Conservation (phyloP, 805 yeast genomes). For the Saturnispora mendoncae region DNA sequence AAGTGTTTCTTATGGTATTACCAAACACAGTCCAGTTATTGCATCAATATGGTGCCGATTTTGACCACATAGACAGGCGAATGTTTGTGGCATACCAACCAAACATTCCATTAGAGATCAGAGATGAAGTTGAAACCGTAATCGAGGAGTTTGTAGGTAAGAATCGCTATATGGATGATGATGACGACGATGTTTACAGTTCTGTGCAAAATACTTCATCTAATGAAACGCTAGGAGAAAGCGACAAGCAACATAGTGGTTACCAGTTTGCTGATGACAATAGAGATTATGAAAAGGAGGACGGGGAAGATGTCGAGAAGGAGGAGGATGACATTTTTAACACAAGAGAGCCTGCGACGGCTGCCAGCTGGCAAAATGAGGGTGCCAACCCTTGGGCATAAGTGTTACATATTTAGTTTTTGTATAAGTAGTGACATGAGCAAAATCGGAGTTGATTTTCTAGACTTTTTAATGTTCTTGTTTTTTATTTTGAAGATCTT, state of each 20-base stretch:
- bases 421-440: neutral
- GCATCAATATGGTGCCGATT: conserved; percentile 67
- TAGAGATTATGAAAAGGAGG: neutral
- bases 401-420: too few relatives aligned
- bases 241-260: too few relatives aligned
- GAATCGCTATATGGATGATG: conserved; percentile 21
- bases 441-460: neutral
- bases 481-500: neutral
- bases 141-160: conserved; percentile 33
- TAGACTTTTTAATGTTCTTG: neutral
- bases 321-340: conserved; percentile 10
- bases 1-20: conserved; percentile 47
- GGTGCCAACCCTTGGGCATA: conserved; percentile 54
- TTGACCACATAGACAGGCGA: conserved; percentile 48
- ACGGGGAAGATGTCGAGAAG: neutral
- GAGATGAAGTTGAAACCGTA: conserved; percentile 66
- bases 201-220: conserved; percentile 1
- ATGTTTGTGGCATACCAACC: conserved; percentile 61
- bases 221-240: too few relatives aligned
- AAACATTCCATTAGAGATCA: conserved; percentile 53
- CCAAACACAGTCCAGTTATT: conserved; percentile 72
- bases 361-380: conserved; percentile 23
- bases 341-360: conserved; percentile 12
- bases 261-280: conserved; percentile 4
- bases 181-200: conserved; percentile 8